These are phyloP conservation scores for Dipodascopsis tothii DNA, from an alignment of 805 yeast genomes.

Conservation along the genomic window DNA sequence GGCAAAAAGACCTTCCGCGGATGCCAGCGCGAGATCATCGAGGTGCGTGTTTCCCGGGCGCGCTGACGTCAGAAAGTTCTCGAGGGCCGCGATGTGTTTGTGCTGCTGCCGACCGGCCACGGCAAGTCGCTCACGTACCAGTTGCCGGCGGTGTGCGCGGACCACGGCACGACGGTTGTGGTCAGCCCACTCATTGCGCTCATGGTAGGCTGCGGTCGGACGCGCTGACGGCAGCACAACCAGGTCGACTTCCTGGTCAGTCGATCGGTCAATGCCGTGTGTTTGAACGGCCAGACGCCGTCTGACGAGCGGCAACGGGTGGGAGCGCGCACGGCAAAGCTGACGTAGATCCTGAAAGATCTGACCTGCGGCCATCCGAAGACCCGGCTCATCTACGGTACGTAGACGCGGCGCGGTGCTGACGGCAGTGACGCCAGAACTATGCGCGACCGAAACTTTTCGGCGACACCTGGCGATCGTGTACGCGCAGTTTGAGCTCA, in stretches of 20 bases:
- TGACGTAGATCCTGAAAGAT: background rate
- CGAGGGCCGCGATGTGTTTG: slow-evolving; percentile 77
- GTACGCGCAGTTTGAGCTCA: background rate
- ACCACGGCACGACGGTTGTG: slow-evolving; percentile 81
- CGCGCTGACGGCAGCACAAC: background rate
- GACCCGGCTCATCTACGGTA: background rate
- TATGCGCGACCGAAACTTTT: background rate
- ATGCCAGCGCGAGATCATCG: background rate
- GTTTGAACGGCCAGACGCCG: background rate
- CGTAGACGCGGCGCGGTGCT: background rate
- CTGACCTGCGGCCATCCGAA: background rate
- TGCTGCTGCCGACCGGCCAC: slow-evolving; percentile 97
- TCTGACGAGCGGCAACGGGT: background rate
- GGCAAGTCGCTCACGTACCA: slow-evolving; percentile 96
- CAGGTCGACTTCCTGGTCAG: background rate
- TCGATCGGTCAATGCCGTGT: background rate
- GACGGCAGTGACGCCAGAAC: background rate
- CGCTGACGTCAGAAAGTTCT: background rate
- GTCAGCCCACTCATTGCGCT: slow-evolving; percentile 89
- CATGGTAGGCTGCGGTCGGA: slow-evolving; percentile 41
- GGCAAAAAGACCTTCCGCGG: background rate
- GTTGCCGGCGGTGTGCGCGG: slow-evolving; percentile 81
- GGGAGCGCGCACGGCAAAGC: background rate
- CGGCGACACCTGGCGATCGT: background rate
- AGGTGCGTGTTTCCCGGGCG: background rate